Base-by-base conservation (phyloP, 768 basidiomycete species). In the Crepidotus variabilis region DNA sequence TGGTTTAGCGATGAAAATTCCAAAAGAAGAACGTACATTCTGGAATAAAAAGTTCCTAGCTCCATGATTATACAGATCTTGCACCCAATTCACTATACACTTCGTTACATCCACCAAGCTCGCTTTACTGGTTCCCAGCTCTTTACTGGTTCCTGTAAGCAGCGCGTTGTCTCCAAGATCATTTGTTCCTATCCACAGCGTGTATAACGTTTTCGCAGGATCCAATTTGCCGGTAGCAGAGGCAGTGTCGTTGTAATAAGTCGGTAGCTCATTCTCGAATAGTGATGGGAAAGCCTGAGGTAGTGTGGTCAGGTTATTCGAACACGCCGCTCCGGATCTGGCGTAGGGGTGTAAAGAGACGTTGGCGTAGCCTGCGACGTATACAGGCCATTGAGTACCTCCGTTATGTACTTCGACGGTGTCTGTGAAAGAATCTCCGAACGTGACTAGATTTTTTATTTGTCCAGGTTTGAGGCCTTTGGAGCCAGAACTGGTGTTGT, bases 1-100 rank as follows among this genome's bases (percentile, higher is more conserved):
- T n/a, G n/a, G n/a, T n/a, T n/a, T n/a, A n/a, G n/a, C n/a, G n/a
- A n/a, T n/a, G 7, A 18, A 8, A 20, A 20, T 32, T 36, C 6
- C 34, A 45, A 5, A 1, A 24, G 43, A 9, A 50, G 11, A n/a
- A 63, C 82, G 68, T 57, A 85, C 86, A 60, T 86, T 87, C 59
- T 86, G 84, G 72, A 88, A 84, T 50, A 88, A 66, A 63, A 88
- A 86, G 61, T 88, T 85, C 47, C 85, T 74, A 2, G 83, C 86
- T 5, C 87, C 86, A 50, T 68, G 75, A 10, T 76, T 64, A 62
- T 87, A 85, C 45, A 88, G 63, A 1, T 71, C 71, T 57, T 75
- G 80, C 28, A 88, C 73, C 78, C 83, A 86, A 48, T 84, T 78
- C 3, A 87, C 70, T 64, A 81, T 81, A 61, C 87, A 87, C n/a